These are phyloP conservation scores for Scedosporium aurantiacum DNA, from an alignment of 2,329 filamentous ascomycete genomes.

Conservation along the genomic window DNA sequence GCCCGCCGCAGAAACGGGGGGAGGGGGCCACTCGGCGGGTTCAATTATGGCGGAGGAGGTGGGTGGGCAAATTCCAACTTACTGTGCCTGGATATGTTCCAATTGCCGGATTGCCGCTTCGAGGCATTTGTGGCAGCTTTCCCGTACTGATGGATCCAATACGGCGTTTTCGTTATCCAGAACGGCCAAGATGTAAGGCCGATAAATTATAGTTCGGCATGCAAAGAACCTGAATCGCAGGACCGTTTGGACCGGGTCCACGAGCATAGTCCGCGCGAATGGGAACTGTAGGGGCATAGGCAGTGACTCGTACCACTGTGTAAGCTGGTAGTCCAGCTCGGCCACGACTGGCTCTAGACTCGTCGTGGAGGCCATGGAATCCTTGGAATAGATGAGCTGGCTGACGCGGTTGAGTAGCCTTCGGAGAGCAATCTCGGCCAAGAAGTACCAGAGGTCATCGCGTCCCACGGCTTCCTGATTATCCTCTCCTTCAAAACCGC, in stretches of 20 bases:
- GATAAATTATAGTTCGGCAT: slow-evolving; percentile 76
- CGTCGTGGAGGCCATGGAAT: slow-evolving; percentile 58
- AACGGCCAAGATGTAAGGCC: slow-evolving; percentile 71
- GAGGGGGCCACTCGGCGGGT: neutral
- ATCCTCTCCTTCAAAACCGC: slow-evolving; percentile 65
- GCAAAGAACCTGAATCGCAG: slow-evolving; percentile 72
- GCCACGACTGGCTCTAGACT: slow-evolving; percentile 68
- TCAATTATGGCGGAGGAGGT: neutral
- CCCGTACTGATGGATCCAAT: slow-evolving; percentile 60
- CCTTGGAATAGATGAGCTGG: slow-evolving; percentile 68
- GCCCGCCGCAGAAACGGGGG: neutral
- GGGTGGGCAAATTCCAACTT: slow-evolving; percentile 24
- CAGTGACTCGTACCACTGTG: slow-evolving; percentile 74
- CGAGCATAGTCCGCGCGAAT: slow-evolving; percentile 53
- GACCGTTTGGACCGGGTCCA: slow-evolving; percentile 69
- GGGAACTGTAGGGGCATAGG: slow-evolving; percentile 68
- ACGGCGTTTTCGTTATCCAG: slow-evolving; percentile 66
- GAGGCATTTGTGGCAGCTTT: slow-evolving; percentile 70
- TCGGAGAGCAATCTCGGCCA: slow-evolving; percentile 71
- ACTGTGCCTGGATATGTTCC: slow-evolving; percentile 69
- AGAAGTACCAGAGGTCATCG: slow-evolving; percentile 78
- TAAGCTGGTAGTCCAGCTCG: slow-evolving; percentile 71
- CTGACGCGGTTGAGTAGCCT: slow-evolving; percentile 68
- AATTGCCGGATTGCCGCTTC: slow-evolving; percentile 71
- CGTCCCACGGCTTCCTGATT: slow-evolving; percentile 52